These are phyloP conservation scores for Suillus tomentosus DNA, from an alignment of 768 basidiomycete species.

Conservation along the genomic window DNA sequence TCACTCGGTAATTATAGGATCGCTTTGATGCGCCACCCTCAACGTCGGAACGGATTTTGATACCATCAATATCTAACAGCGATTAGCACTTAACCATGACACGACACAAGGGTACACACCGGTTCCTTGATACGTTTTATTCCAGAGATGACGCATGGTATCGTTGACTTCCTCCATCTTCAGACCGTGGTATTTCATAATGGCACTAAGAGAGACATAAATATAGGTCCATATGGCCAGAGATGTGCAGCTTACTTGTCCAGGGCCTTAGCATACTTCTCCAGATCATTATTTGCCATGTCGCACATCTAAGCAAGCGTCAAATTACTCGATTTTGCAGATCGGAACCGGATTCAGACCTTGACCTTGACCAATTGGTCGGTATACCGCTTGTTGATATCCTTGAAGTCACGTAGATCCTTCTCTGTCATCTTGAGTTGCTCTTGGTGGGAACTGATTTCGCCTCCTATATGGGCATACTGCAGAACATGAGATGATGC, in stretches of 20 bases:
- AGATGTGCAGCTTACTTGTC: slow-evolving; percentile 70
- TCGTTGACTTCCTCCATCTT: slow-evolving; percentile 99
- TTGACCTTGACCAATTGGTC: slow-evolving; percentile 95
- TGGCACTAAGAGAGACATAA: slow-evolving; percentile 62
- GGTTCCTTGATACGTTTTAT: slow-evolving; percentile 98
- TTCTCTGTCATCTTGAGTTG: slow-evolving; percentile 65
- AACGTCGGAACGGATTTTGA: slow-evolving; percentile 90
- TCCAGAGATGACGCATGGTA: slow-evolving; percentile 96
- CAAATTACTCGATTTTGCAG: not conserved
- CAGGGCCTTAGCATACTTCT: slow-evolving; percentile 96
- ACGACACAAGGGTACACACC: slow-evolving; percentile 48
- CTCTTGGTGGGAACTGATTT: slow-evolving; percentile 70
- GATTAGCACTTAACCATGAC: slow-evolving; percentile 17
- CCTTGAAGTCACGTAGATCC: slow-evolving; percentile 85
- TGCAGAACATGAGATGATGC: slow-evolving; percentile 30
- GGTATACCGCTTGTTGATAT: slow-evolving; percentile 82
- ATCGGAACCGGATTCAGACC: slow-evolving; percentile 41
- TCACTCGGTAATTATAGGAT: slow-evolving; percentile 94
- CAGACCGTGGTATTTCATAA: slow-evolving; percentile 96
- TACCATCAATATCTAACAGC: slow-evolving; percentile 89
- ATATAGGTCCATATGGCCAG: not conserved
- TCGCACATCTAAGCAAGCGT: slow-evolving; percentile 75
- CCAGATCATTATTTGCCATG: slow-evolving; percentile 95
- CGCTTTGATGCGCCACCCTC: slow-evolving; percentile 90
- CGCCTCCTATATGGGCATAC: slow-evolving; percentile 83